Evolutionary conservation across 164 flowering plant genomes (phyloP), one percentile per base, ranked within the genome.

Genomic region (Magnolia changhungtana): DNA sequence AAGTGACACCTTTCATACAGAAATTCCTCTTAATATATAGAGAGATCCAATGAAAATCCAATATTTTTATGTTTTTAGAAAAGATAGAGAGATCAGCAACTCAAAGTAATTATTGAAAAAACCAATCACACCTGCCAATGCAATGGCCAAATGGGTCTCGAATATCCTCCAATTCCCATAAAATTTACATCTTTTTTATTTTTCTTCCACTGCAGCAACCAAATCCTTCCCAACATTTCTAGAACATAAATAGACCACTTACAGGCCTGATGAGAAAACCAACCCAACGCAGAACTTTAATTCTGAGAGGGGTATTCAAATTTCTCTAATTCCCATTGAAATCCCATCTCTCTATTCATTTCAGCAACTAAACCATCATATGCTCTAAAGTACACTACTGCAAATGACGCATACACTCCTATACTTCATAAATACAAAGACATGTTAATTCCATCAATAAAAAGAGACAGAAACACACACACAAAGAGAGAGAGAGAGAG

Each of bases 251-350:
- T 55, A 55, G 16, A 10, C 16, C 59, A 55, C 59, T 55, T 10
- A 10, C 59, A 10, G 72, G 75, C 74, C 21, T 75, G 74, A 78
- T 80, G 83, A n/a, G 69, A 75, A 81, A 76, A 78, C 50, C 81
- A 76, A 81, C 64, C 71, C 81, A 76, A 78, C 83, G 79, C 84
- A 78, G 75, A 68, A 63, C 58, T 72, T 75, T 63, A 75, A 68
- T 9, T 63, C 27, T 73, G 74, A 73, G 78, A 83, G 55, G 77
- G 78, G 65, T 79, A 72, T 65, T 10, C 63, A 69, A 50, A 74
- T 27, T 21, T 64, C 61, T 37, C 75, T 11, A 71, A 16, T 67
- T 75, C 58, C 59, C 65, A 71, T 78, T 75, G 77, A 76, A 77
- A 78, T 31, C 72, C 76, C 73, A 24, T 24, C 69, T 75, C 75